These are phyloP conservation scores for Sabuloglossum arenarium DNA, from an alignment of 495 filamentous ascomycete genomes.

Conservation along the genomic window DNA sequence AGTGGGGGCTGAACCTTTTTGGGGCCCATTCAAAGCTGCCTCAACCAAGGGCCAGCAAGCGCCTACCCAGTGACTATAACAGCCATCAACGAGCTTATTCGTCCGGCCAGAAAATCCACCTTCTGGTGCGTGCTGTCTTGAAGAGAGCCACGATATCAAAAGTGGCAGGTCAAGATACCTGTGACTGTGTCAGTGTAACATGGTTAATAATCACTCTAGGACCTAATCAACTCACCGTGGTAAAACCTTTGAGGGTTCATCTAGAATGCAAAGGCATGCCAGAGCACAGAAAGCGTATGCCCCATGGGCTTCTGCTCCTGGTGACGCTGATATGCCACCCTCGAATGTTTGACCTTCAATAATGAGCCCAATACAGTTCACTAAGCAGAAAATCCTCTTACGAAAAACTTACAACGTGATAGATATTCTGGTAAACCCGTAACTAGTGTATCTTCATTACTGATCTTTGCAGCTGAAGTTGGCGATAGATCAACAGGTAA, in stretches of 20 bases:
- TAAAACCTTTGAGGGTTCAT: conserved; percentile 49
- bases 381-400: background rate
- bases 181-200: background rate
- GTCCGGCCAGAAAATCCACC: conserved; percentile 82
- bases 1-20: conserved; percentile 3
- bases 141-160: conserved; percentile 69
- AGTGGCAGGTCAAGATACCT: conserved; percentile 61
- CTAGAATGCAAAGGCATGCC: conserved; percentile 66
- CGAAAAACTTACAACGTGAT: conserved; percentile 40
- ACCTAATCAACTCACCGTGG: conserved; percentile 23
- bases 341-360: conserved; percentile 71
- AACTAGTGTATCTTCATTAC: conserved; percentile 31
- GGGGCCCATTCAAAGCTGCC: conserved; percentile 42
- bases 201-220: background rate
- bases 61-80: conserved; percentile 94
- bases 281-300: conserved; percentile 93
- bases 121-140: conserved; percentile 77
- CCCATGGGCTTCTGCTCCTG: conserved; percentile 79
- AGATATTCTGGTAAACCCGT: conserved; percentile 61
- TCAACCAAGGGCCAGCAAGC: conserved; percentile 82
- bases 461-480: conserved; percentile 25
- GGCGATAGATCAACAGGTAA: conserved; percentile 57
- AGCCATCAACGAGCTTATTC: conserved; percentile 97
- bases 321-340: conserved; percentile 70
- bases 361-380: conserved; percentile 4